Conservation (phyloP, 1,284 basidiomycete genomes). For the Cryptococcus sp. region DNA sequence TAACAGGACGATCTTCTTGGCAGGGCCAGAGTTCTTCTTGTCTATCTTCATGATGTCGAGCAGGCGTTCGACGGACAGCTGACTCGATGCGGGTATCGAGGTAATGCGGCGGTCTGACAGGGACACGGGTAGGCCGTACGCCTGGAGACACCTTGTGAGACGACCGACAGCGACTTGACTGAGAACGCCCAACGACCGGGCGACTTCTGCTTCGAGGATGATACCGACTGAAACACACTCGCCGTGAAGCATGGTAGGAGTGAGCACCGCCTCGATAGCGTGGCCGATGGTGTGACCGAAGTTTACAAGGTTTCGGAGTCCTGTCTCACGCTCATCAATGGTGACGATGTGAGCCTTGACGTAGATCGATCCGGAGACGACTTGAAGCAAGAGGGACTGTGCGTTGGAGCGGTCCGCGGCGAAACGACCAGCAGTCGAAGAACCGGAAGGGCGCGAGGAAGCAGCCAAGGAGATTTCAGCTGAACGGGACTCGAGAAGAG, state of each 20-base stretch:
- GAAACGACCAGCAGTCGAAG: slow-evolving; percentile 66
- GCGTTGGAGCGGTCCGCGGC: slow-evolving; percentile 69
- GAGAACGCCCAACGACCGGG: slow-evolving; percentile 80
- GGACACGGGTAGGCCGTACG: slow-evolving; percentile 82
- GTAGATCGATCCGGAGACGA: slow-evolving; percentile 82
- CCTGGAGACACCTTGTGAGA: slow-evolving; percentile 76
- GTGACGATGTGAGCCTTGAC: slow-evolving; percentile 96
- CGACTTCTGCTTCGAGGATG: slow-evolving; percentile 89
- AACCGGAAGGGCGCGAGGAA: slow-evolving; percentile 51
- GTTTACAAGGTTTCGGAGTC: slow-evolving; percentile 93
- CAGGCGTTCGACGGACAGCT: slow-evolving; percentile 76
- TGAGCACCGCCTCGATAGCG: slow-evolving; percentile 90
- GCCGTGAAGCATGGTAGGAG: slow-evolving; percentile 86
- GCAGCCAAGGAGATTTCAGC: slow-evolving; percentile 82
- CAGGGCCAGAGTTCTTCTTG: slow-evolving; percentile 90
- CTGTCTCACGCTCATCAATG: slow-evolving; percentile 90
- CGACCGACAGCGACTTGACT: slow-evolving; percentile 87
- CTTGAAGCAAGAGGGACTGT: slow-evolving; percentile 66
- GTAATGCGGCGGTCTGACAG: slow-evolving; percentile 74
- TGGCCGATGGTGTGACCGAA: slow-evolving; percentile 96
- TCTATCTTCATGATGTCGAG: slow-evolving; percentile 91
- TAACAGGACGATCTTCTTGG: slow-evolving; percentile 93
- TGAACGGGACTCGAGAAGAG: slow-evolving; percentile 77
- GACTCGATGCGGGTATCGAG: slow-evolving; percentile 67
- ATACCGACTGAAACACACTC: slow-evolving; percentile 92